Conservation (phyloP, 306 rosid genomes). For the Prosopis cineraria region DNA sequence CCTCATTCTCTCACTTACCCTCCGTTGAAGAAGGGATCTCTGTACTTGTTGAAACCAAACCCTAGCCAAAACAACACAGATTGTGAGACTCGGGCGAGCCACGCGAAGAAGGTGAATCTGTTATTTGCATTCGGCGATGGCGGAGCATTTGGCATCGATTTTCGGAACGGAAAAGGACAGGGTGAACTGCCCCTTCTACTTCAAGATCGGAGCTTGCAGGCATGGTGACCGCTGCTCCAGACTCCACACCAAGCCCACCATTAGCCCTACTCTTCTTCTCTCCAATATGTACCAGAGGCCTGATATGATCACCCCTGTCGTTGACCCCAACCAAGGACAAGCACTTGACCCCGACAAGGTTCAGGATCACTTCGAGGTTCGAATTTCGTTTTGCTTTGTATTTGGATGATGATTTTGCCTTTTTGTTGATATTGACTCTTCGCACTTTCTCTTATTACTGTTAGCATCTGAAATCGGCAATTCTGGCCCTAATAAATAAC, state of each 20-base stretch:
- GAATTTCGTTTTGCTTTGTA: background rate
- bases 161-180: conserved; percentile 98
- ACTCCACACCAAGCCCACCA: conserved; percentile 95
- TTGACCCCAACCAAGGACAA: conserved; percentile 62
- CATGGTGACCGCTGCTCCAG: conserved; percentile 98
- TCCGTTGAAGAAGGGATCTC: background rate
- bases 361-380: conserved; percentile 85
- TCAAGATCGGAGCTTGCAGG: conserved; percentile 99
- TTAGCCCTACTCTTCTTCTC: conserved; percentile 91
- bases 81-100: background rate
- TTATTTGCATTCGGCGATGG: conserved; percentile 48
- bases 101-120: background rate
- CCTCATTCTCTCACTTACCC: background rate
- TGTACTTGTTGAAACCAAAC: conserved; percentile 16
- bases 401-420: background rate
- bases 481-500: background rate
- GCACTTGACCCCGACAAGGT: conserved; percentile 88
- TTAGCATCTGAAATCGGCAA: background rate
- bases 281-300: conserved; percentile 98
- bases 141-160: conserved; percentile 98
- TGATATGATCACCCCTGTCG: conserved; percentile 65
- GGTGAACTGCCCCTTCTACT: conserved; percentile 97
- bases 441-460: background rate
- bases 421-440: background rate
- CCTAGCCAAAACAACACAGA: conserved; percentile 13